A percentile compares a stretch with the other conserved stretches of the same genome.
Conservation (phyloP, 495 filamentous ascomycete genomes). For the Pseudomonodictys pantanalensis region DNA sequence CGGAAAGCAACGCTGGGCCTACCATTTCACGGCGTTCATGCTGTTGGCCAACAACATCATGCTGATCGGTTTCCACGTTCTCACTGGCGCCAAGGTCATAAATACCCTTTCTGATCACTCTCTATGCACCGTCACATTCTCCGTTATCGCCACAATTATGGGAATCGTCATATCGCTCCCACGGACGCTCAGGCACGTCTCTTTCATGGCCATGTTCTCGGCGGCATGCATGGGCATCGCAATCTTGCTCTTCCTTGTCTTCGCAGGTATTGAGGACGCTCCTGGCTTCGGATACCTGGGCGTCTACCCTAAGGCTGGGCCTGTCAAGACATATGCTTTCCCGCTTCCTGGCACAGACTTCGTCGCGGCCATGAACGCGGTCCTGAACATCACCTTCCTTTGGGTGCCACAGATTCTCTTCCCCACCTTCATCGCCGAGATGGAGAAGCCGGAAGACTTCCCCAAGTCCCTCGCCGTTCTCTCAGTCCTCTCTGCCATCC, state of each 20-base stretch:
- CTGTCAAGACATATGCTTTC: slow-evolving; percentile 48
- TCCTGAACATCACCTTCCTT: slow-evolving; percentile 58
- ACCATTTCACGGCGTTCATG: slow-evolving; percentile 43
- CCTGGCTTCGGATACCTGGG: slow-evolving; percentile 40
- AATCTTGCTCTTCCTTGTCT: slow-evolving; percentile 49
- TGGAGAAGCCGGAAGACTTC: slow-evolving; percentile 52
- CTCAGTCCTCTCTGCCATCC: slow-evolving; percentile 44
- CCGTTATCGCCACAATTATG: slow-evolving; percentile 41
- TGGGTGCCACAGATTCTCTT: slow-evolving; percentile 62
- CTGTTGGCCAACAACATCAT: slow-evolving; percentile 46
- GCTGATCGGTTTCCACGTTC: slow-evolving; percentile 44
- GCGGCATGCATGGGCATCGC: slow-evolving; percentile 48
- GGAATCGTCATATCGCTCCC: slow-evolving; percentile 46
- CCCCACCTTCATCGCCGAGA: slow-evolving; percentile 60
- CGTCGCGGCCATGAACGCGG: slow-evolving; percentile 51
- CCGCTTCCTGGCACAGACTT: slow-evolving; percentile 47
- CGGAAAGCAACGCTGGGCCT: slow-evolving; percentile 42
- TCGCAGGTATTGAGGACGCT: slow-evolving; percentile 46
- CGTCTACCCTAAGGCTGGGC: slow-evolving; percentile 43
- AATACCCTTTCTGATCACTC: slow-evolving; percentile 44
- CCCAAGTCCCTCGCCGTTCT: slow-evolving; percentile 48
- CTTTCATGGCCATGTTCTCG: slow-evolving; percentile 50
- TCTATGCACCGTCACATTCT: slow-evolving; percentile 42
- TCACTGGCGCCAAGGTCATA: slow-evolving; percentile 43
- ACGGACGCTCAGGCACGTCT: slow-evolving; percentile 45